Evolutionary conservation across 306 rosid genomes (phyloP).

Genomic region (Dryas drummondii): DNA sequence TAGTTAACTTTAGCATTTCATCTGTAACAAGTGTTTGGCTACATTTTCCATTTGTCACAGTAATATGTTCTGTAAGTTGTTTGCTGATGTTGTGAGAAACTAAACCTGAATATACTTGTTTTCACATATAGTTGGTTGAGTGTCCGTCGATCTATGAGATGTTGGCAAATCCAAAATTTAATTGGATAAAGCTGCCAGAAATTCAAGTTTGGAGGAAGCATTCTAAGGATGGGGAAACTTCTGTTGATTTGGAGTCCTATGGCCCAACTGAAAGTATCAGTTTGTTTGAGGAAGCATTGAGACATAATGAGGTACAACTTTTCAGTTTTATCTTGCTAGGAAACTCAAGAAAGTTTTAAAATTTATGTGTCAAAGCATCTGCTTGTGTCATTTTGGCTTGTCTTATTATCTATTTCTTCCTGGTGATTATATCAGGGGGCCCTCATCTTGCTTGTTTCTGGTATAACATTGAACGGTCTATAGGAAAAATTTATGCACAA

Average conservation of each 20-base stretch:
- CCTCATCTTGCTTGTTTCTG: background rate
- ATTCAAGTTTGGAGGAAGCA: constrained; percentile 81
- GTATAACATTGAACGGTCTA: background rate
- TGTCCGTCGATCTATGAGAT: constrained; percentile 96
- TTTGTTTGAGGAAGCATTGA: constrained; percentile 72
- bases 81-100: constrained; percentile 26
- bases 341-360: background rate
- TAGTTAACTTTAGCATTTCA: background rate
- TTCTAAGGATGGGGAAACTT: constrained; percentile 45
- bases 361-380: background rate
- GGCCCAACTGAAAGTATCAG: constrained; percentile 46
- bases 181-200: constrained; percentile 71
- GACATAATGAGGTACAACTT: constrained; percentile 61
- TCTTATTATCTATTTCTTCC: background rate
- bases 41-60: background rate
- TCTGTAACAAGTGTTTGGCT: background rate
- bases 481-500: background rate
- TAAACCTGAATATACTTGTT: constrained; percentile 21
- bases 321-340: background rate
- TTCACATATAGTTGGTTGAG: constrained; percentile 65
- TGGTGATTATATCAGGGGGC: background rate
- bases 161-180: constrained; percentile 77
- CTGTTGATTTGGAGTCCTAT: constrained; percentile 63
- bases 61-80: constrained; percentile 3
- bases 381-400: background rate